Evolutionary conservation across 257 asterid genomes (phyloP).

Genomic region (Penstemon newberryi): DNA sequence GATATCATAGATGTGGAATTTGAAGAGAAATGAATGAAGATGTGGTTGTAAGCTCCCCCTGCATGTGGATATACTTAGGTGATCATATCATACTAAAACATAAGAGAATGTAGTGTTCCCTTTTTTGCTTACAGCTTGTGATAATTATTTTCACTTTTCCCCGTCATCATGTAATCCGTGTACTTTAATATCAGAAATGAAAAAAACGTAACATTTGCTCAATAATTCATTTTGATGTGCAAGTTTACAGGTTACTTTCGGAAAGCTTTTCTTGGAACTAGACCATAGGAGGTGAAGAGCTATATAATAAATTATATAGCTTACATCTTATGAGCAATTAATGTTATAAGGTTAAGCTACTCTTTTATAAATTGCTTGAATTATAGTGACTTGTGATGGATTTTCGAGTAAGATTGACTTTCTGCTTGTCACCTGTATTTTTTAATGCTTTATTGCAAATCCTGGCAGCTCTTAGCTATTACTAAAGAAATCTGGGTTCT

Average conservation of each 20-base stretch:
- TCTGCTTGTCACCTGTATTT: neutral
- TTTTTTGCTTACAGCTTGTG: slow-evolving; percentile 16
- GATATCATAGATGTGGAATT: slow-evolving; percentile 89
- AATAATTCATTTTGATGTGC: slow-evolving; percentile 26
- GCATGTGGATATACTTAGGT: slow-evolving; percentile 29
- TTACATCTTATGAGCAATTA: neutral
- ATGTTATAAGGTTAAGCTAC: neutral
- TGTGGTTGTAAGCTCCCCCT: slow-evolving; percentile 25
- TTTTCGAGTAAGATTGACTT: neutral
- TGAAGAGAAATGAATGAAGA: slow-evolving; percentile 73
- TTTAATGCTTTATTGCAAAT: neutral
- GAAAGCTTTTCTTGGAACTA: neutral
- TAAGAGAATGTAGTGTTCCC: slow-evolving; percentile 28
- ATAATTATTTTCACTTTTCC: neutral
- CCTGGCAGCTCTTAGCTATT: neutral
- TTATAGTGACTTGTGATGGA: neutral
- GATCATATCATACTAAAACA: slow-evolving; percentile 23
- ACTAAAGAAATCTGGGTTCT: slow-evolving; percentile 1
- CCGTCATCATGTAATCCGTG: slow-evolving; percentile 27
- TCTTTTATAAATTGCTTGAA: neutral
- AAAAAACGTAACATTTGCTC: slow-evolving; percentile 23
- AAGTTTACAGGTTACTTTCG: slow-evolving; percentile 1
- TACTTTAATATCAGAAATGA: slow-evolving; percentile 17
- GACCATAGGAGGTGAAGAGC: slow-evolving; percentile 1
- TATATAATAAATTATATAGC: neutral